Percentiles rank a stretch among this genome's conserved stretches.
Conservation (phyloP, 768 basidiomycete species). For the Mycena sanguinolenta region DNA sequence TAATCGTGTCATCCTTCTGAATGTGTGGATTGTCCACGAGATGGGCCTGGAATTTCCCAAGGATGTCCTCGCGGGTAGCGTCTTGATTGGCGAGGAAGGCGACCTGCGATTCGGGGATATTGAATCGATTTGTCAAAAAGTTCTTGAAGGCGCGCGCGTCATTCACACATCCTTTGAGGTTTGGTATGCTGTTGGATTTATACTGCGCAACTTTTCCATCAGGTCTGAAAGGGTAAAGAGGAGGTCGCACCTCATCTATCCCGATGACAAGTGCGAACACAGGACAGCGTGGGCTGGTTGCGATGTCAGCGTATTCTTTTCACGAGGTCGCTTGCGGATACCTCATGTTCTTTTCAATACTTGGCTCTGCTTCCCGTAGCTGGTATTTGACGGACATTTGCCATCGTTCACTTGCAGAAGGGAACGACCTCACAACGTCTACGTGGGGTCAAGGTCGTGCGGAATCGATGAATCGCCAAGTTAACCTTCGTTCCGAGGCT, state of each 20-base stretch:
- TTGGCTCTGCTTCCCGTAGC: conserved; percentile 17
- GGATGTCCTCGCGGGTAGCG: conserved; percentile 22
- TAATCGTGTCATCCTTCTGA: conserved; percentile 23
- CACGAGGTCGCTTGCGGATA: neutral
- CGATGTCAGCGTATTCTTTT: too few relatives aligned
- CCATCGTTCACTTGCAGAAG: conserved; percentile 13
- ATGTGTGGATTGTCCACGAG: conserved; percentile 21
- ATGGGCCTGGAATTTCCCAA: conserved; percentile 18
- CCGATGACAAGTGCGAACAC: conserved; percentile 31
- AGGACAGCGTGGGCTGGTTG: conserved; percentile 13
- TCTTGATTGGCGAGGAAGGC: conserved; percentile 16
- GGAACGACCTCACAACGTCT: too few relatives aligned
- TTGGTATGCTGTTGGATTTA: conserved; percentile 17
- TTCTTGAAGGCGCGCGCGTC: conserved; percentile 23
- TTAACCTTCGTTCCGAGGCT: conserved; percentile 32
- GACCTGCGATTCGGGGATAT: conserved; percentile 29
- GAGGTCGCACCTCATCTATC: conserved; percentile 17
- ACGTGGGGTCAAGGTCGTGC: conserved; percentile 13
- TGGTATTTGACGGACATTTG: conserved; percentile 23
- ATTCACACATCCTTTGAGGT: conserved; percentile 31
- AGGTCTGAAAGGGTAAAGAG: neutral
- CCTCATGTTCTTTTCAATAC: neutral
- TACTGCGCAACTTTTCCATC: conserved; percentile 23
- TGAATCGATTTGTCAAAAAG: conserved; percentile 20
- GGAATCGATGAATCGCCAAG: neutral